Percentiles rank a stretch among this genome's conserved stretches.
Conservation (phyloP, 2,329 filamentous ascomycete genomes). For the Parastagonospora avenae region DNA sequence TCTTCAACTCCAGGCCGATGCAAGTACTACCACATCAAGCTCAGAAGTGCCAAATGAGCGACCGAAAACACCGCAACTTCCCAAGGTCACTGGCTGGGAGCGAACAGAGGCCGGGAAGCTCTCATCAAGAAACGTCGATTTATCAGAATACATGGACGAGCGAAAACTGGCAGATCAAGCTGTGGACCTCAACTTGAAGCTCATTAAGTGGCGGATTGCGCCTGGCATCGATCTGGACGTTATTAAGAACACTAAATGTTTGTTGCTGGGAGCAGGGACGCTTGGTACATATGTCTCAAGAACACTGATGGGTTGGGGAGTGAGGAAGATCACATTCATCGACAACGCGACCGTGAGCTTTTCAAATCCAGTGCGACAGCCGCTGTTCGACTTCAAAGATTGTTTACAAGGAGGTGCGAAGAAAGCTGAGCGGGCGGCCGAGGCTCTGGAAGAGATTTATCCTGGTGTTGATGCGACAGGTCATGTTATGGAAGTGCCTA, state of each 20-base stretch:
- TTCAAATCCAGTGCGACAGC: conserved; percentile 94
- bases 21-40: conserved; percentile 6
- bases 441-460: conserved; percentile 83
- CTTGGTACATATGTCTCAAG: conserved; percentile 92
- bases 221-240: conserved; percentile 84
- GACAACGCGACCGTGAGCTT: conserved; percentile 94
- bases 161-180: conserved; percentile 85
- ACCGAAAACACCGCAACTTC: conserved; percentile 60
- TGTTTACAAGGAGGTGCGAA: conserved; percentile 82
- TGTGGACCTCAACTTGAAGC: conserved; percentile 92
- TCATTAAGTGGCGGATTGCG: conserved; percentile 98
- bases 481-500: conserved; percentile 84
- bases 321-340: conserved; percentile 92
- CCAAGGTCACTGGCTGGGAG: conserved; percentile 96
- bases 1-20: conserved; percentile 54
- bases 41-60: conserved; percentile 21
- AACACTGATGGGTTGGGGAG: conserved; percentile 93
- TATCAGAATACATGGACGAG: conserved; percentile 94
- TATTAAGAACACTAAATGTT: conserved; percentile 87
- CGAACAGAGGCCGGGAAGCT: conserved; percentile 80
- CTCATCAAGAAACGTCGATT: conserved; percentile 75
- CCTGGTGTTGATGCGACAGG: conserved; percentile 85
- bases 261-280: conserved; percentile 90
- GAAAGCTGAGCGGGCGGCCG: conserved; percentile 82
- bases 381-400: conserved; percentile 87